A percentile compares a stretch with the other conserved stretches of the same genome.
phyloP scores from a whole-genome alignment of 805 yeast genomes.

The Torulaspora quercuum region DNA sequence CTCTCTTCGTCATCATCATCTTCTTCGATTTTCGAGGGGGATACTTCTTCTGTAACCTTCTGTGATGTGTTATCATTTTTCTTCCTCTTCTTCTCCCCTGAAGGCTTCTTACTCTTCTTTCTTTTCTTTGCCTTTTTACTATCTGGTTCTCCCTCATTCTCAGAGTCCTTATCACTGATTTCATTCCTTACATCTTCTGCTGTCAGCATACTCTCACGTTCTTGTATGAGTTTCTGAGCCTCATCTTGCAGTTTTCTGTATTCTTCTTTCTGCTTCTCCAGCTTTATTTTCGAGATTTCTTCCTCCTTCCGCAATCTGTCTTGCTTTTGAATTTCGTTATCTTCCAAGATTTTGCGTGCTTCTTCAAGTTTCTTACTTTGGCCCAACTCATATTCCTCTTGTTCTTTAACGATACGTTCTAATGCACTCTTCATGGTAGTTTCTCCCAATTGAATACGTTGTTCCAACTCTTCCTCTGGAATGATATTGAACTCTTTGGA shows the following conservation, averaged over 20 bases:
- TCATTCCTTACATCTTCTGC: constrained; percentile 42
- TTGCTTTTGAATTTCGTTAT: constrained; percentile 48
- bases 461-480: constrained; percentile 72
- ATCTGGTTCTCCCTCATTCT: constrained; percentile 33
- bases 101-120: constrained; percentile 36
- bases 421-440: constrained; percentile 70
- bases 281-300: constrained; percentile 44
- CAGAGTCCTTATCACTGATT: constrained; percentile 37
- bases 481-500: constrained; percentile 59
- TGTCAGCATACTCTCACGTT: constrained; percentile 46
- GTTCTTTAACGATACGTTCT: constrained; percentile 67
- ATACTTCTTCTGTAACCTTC: constrained; percentile 17
- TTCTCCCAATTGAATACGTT: constrained; percentile 83
- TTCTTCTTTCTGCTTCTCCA: constrained; percentile 51
- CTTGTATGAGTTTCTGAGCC: constrained; percentile 55
- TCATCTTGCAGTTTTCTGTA: constrained; percentile 52
- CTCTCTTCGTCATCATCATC: constrained; percentile 33
- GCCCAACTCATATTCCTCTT: constrained; percentile 58
- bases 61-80: constrained; percentile 22
- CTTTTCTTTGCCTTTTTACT: constrained; percentile 31
- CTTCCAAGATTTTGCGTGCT: constrained; percentile 65
- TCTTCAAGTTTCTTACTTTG: constrained; percentile 61
- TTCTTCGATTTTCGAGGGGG: constrained; percentile 19
- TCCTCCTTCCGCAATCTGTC: constrained; percentile 48
- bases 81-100: constrained; percentile 28